Base-by-base conservation (phyloP, 139 green algal genomes). In the Asterochloris erici region DNA sequence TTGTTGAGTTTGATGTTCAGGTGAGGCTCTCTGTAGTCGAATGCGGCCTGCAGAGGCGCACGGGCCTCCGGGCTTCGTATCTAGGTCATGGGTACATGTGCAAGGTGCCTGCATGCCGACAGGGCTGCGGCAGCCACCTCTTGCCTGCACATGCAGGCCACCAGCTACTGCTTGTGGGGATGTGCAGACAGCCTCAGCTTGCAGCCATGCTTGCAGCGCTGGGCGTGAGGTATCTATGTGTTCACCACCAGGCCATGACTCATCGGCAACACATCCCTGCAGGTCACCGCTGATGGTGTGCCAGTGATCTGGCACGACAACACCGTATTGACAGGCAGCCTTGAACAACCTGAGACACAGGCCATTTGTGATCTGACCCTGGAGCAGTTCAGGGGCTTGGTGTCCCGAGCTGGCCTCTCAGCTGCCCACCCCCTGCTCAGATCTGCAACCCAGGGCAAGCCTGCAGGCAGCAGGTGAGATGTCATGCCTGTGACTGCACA, bases 1-100 rank as follows among this genome's bases (percentile, higher is more conserved):
- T 97, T 63, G 81, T 95, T 12, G 94, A 98, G 79, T 94, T 98
- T 84, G 94, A 98, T 81, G 93, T 97, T 26, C 93, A 96, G 79
- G 38, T 54, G 38, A 54, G 38, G 38, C n/a, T n/a, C n/a, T n/a
- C n/a, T n/a, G n/a, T n/a, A n/a, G n/a, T n/a, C n/a, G n/a, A n/a
- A n/a, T n/a, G n/a, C 84, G 92, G 64, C 62, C 26, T 16, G 26
- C 27, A 54, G 10, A 73, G 11, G 11, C 10, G 12, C 63, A 19
- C 60, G 19, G 16, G 29, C 24, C 11, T 70, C 16, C 78, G 64
- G 14, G 19, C 10, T 27, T 14, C 14, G 27, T 27, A 26, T 23
- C 24, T 14, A 14, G 78, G 78, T 16, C 14, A 74, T 9, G 15
- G 14, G 27, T 16, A 74, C 27, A 19, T 70, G 14, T 79, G 54